Conservation (phyloP, 2,329 filamentous ascomycete genomes). For the Nannizzia gypsea region DNA sequence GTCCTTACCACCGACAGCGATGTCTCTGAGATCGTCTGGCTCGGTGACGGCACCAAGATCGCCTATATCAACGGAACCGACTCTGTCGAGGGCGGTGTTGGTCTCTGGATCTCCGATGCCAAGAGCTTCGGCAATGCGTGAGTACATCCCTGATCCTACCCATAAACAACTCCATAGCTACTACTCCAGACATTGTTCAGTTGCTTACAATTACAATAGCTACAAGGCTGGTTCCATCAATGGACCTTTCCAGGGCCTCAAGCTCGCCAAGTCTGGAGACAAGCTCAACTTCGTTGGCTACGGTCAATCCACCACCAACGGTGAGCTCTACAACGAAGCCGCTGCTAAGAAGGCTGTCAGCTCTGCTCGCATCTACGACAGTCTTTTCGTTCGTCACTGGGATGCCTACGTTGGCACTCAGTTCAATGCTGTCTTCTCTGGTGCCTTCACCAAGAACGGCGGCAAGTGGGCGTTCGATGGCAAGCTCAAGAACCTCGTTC, state of each 20-base stretch:
- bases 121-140: conserved; percentile 25
- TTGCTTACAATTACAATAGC: conserved; percentile 16
- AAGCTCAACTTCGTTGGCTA: conserved; percentile 41
- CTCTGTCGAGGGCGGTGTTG: conserved; percentile 29
- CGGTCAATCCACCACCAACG: conserved; percentile 55
- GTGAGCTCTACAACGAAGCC: conserved; percentile 55
- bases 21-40: conserved; percentile 63
- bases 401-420: conserved; percentile 61
- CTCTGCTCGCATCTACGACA: conserved; percentile 59
- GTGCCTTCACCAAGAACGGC: conserved; percentile 40
- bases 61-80: conserved; percentile 44
- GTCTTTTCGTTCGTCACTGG: conserved; percentile 72
- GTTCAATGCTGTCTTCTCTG: conserved; percentile 62
- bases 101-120: conserved; percentile 29
- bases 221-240: conserved; percentile 30
- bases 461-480: conserved; percentile 37
- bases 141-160: conserved; percentile 7
- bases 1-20: conserved; percentile 53
- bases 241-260: conserved; percentile 30
- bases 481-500: conserved; percentile 42
- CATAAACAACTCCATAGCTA: background rate
- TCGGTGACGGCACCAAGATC: conserved; percentile 51
- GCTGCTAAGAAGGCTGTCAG: conserved; percentile 49
- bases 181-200: background rate
- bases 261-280: conserved; percentile 30